These are phyloP conservation scores for Linaria vulgaris DNA, from an alignment of 257 asterid genomes.

Conservation along the genomic window DNA sequence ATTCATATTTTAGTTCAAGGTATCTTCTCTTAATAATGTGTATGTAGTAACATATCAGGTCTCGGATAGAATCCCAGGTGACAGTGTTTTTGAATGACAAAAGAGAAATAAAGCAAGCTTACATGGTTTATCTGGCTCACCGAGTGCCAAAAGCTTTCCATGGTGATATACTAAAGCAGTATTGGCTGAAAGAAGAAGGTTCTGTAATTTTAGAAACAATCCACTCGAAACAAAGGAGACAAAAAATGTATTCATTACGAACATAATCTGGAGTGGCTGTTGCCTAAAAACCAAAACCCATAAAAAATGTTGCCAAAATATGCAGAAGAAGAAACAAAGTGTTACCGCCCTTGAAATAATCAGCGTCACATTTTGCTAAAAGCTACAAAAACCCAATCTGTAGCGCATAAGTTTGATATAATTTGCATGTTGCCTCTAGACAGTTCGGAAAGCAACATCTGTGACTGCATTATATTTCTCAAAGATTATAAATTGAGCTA, in stretches of 20 bases:
- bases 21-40: background rate
- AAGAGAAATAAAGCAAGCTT: conserved; percentile 37
- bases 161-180: conserved; percentile 89
- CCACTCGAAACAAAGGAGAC: background rate
- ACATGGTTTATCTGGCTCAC: conserved; percentile 96
- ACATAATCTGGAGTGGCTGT: background rate
- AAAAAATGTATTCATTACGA: background rate
- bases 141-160: conserved; percentile 90
- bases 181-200: conserved; percentile 64
- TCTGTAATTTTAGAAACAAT: conserved; percentile 19
- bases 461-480: too few species aligned
- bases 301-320: background rate
- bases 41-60: background rate
- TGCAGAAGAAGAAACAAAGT: background rate
- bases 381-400: too few species aligned
- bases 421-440: too few species aligned
- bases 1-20: conserved; percentile 4
- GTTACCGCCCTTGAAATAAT: too few species aligned
- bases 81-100: conserved; percentile 4
- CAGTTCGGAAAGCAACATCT: too few species aligned
- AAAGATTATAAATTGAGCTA: too few species aligned
- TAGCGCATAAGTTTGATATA: too few species aligned
- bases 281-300: conserved; percentile 1
- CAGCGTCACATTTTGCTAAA: too few species aligned
- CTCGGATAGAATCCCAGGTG: conserved; percentile 6